Percentiles rank a stretch among this genome's conserved stretches.
Evolutionary conservation across 257 asterid genomes (phyloP).

Genomic region (Capsicum baccatum): DNA sequence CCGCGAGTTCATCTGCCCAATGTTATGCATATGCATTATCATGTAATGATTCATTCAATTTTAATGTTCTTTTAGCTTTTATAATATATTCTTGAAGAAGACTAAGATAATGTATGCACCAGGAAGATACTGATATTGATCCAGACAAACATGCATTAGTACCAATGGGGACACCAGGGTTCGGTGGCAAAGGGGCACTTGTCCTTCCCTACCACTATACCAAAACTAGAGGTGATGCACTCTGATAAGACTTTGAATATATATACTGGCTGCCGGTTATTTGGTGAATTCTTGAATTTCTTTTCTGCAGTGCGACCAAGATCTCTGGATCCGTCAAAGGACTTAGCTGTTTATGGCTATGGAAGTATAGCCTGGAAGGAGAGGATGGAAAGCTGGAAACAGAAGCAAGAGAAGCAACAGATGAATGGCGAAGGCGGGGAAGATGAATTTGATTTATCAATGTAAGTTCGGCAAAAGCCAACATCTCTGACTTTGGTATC

Average conservation of each 20-base stretch:
- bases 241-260: neutral
- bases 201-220: constrained; percentile 21
- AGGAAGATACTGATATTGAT: constrained; percentile 36
- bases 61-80: neutral
- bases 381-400: constrained; percentile 38
- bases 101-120: neutral
- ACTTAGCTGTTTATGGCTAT: constrained; percentile 41
- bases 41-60: neutral
- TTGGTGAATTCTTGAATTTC: neutral
- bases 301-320: constrained; percentile 32
- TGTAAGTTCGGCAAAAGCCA: constrained; percentile 31
- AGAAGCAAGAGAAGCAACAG: constrained; percentile 32
- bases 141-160: constrained; percentile 33
- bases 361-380: constrained; percentile 49
- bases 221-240: neutral
- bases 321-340: constrained; percentile 45
- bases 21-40: constrained; percentile 25
- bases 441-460: constrained; percentile 31
- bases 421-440: constrained; percentile 26
- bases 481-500: too few species aligned
- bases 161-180: constrained; percentile 2
- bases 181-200: constrained; percentile 22
- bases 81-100: neutral
- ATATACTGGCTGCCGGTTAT: neutral
- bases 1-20: constrained; percentile 32